A percentile compares a stretch with the other conserved stretches of the same genome.
Conservation (phyloP, 208 protist genomes). For the Leishmania guyanensis region DNA sequence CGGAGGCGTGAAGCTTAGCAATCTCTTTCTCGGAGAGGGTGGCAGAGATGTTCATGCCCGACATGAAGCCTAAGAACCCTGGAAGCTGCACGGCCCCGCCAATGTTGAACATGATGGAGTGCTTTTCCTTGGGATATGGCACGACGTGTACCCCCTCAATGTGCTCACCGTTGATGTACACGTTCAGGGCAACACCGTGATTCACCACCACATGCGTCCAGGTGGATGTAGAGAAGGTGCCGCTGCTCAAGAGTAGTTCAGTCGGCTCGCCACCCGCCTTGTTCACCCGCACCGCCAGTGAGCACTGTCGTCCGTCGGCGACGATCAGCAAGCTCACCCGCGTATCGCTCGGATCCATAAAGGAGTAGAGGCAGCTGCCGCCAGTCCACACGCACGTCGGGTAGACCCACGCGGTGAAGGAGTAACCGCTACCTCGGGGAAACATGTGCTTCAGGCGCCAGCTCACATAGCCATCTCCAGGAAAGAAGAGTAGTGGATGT, state of each 20-base stretch:
- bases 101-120: constrained; percentile 63
- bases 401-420: constrained; percentile 78
- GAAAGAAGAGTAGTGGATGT: constrained; percentile 61
- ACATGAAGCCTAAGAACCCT: constrained; percentile 74
- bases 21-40: constrained; percentile 68
- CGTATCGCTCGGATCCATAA: constrained; percentile 46
- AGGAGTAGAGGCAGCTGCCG: constrained; percentile 78
- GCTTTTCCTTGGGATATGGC: constrained; percentile 66
- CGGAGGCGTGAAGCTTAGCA: constrained; percentile 45
- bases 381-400: constrained; percentile 78
- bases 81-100: constrained; percentile 50
- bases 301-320: constrained; percentile 73
- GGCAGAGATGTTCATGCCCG: constrained; percentile 74
- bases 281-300: constrained; percentile 54
- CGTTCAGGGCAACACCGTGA: constrained; percentile 53
- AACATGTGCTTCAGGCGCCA: constrained; percentile 45
- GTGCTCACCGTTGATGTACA: constrained; percentile 76
- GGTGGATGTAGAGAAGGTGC: constrained; percentile 51
- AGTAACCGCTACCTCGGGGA: constrained; percentile 58
- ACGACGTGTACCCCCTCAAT: constrained; percentile 38
- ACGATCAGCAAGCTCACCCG: constrained; percentile 57
- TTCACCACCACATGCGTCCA: constrained; percentile 85
- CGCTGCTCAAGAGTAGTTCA: constrained; percentile 44
- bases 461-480: constrained; percentile 64
- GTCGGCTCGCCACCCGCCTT: constrained; percentile 28